Base-by-base conservation (phyloP, 2,329 filamentous ascomycete genomes). In the Xylaria sp. region DNA sequence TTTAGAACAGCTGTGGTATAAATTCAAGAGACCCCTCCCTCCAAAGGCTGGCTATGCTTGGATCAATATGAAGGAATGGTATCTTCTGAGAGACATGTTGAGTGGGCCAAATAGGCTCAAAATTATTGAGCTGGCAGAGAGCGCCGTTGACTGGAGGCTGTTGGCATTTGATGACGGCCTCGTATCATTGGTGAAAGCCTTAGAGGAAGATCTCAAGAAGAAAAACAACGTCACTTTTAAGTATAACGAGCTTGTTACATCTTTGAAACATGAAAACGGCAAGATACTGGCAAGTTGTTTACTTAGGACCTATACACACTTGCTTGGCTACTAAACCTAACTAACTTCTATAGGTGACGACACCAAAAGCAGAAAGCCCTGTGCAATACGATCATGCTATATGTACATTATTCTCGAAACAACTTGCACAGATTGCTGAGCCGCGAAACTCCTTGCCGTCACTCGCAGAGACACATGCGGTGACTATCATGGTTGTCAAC, bases 401-500 rank as follows among this genome's bases (percentile, higher is more conserved):
- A 60, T 91, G 89, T 20, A 90, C 91, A n/a, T 79, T 92, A 28
- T 85, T 84, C 55, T 84, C 83, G 67, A 81, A 84, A 46, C 74
- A 81, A 1, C 82, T 88, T 18, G 79, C 82, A 59, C 67, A 75
- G 31, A 71, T 84, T 36, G 80, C 82, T 2, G 31, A 73, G 58
- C 77, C 76, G 2, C 69, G 73, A 23, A 73, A 75, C 52, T 71
- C 77, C 6, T 81, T 90, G 6, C 83, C 85, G 5, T 78, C 83
- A 39, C 84, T 92, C 12, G 77, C 79, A 20, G 78, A 86, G 52
- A 87, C 88, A 18, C 86, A 88, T 62, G 88, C 91, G 43, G 92
- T 95, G 36, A 94, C 91, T 39, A 94, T 98, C 73, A 94, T 94
- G 90, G 92, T 94, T 2, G 92, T 99, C 70, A 98, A 97, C 81